These are phyloP conservation scores for Penicillium alfredii DNA, from an alignment of 495 filamentous ascomycete genomes.

Conservation along the genomic window DNA sequence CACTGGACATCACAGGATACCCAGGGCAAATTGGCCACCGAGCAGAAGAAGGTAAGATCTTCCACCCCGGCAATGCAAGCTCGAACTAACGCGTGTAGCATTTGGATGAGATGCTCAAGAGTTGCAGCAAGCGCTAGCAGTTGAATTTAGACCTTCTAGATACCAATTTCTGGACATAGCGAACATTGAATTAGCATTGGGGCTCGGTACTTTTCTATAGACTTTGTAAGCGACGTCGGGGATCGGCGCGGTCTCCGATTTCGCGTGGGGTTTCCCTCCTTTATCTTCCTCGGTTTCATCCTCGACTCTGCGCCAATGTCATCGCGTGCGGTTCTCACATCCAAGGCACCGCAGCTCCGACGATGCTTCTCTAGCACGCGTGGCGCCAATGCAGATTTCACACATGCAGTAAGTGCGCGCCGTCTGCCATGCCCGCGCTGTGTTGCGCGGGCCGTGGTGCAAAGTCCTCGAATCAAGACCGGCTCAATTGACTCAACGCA, in stretches of 20 bases:
- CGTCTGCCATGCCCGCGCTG: conserved; percentile 1
- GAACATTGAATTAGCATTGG: neutral
- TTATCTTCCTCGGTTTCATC: too few relatives aligned
- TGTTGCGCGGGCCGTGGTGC: too few relatives aligned
- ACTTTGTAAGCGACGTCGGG: conserved; percentile 1
- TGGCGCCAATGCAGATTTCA: conserved; percentile 59
- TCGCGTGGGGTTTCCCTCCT: conserved; percentile 3
- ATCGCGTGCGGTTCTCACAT: conserved; percentile 11
- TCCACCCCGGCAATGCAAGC: too few relatives aligned
- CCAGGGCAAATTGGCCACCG: conserved; percentile 69
- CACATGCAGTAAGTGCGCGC: conserved; percentile 60
- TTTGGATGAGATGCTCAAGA: conserved; percentile 44
- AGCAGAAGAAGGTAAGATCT: conserved; percentile 53
- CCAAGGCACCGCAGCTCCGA: conserved; percentile 10
- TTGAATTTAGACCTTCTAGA: neutral
- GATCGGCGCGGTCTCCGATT: conserved; percentile 5
- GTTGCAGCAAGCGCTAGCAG: conserved; percentile 30
- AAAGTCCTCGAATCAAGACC: conserved; percentile 1
- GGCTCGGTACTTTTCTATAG: neutral
- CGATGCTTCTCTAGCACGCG: conserved; percentile 39
- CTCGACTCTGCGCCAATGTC: conserved; percentile 17
- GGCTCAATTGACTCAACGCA: conserved; percentile 23
- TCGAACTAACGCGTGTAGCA: conserved; percentile 26
- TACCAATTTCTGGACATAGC: neutral
- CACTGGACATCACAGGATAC: conserved; percentile 47